Evolutionary conservation across 176 grass and related monocot species (phyloP).

Genomic region (Paspalum vaginatum): DNA sequence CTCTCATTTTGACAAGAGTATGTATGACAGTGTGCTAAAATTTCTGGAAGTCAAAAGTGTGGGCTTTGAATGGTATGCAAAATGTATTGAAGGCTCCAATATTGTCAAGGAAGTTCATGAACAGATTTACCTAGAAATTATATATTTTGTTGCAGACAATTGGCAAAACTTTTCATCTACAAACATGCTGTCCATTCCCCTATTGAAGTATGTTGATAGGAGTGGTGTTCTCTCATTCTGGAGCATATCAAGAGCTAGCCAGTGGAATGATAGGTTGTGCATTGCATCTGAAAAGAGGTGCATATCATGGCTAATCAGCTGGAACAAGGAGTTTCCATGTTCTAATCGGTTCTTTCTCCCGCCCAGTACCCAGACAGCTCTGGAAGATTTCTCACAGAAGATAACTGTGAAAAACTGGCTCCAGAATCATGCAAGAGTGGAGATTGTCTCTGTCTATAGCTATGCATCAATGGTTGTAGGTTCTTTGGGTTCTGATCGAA

Average conservation of each 20-base stretch:
- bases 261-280: conserved; percentile 34
- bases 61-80: conserved; percentile 56
- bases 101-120: conserved; percentile 52
- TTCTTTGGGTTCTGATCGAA: conserved; percentile 30
- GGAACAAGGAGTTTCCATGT: conserved; percentile 59
- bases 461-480: conserved; percentile 36
- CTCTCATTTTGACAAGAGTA: conserved; percentile 51
- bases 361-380: conserved; percentile 31
- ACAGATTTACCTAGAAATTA: conserved; percentile 56
- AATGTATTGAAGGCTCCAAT: conserved; percentile 64
- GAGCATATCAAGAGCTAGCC: conserved; percentile 40
- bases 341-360: conserved; percentile 48
- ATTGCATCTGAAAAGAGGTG: conserved; percentile 39
- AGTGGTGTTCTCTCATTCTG: conserved; percentile 41
- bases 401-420: conserved; percentile 49
- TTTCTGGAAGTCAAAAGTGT: conserved; percentile 60
- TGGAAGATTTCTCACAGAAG: conserved; percentile 6
- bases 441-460: conserved; percentile 39
- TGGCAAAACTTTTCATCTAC: conserved; percentile 39
- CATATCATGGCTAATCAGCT: conserved; percentile 61
- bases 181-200: conserved; percentile 53
- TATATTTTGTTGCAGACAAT: conserved; percentile 52
- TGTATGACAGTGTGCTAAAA: conserved; percentile 40
- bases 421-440: conserved; percentile 32
- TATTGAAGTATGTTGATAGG: conserved; percentile 57